Evolutionary conservation across 2,329 filamentous ascomycete genomes (phyloP).

Genomic region (Monilinia laxa): DNA sequence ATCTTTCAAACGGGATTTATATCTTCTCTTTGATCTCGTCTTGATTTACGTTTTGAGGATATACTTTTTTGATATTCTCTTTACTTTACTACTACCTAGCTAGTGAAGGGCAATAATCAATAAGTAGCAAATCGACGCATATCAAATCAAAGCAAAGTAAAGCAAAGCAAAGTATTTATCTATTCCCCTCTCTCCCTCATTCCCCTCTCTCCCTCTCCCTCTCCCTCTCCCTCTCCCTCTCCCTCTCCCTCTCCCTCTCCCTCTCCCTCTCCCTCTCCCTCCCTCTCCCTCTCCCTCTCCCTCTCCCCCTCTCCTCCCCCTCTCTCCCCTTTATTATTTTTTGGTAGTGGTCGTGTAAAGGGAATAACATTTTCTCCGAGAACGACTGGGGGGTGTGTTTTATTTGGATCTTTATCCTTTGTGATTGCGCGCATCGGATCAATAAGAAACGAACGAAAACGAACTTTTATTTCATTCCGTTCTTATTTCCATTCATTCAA

Average conservation of each 20-base stretch:
- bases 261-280: too few relatives aligned
- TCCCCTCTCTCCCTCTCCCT: too few relatives aligned
- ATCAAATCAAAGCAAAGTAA: not conserved
- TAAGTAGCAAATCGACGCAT: not conserved
- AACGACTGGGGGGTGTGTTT: not conserved
- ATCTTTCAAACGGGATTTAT: not conserved
- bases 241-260: too few relatives aligned
- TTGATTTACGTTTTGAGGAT: not conserved
- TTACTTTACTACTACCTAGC: too few relatives aligned
- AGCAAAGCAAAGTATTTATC: not conserved
- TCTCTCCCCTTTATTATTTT: too few relatives aligned
- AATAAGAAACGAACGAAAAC: constrained; percentile 9
- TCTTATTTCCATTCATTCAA: too few relatives aligned
- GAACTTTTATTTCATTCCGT: not conserved
- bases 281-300: not conserved
- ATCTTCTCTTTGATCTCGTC: not conserved
- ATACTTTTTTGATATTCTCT: not conserved
- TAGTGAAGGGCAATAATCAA: too few relatives aligned
- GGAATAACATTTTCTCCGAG: not conserved
- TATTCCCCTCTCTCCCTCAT: not conserved
- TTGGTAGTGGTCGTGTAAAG: too few relatives aligned
- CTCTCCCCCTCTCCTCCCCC: too few relatives aligned
- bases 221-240: not conserved
- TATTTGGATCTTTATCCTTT: not conserved
- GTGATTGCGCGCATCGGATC: constrained; percentile 7